Conservation (phyloP, 768 basidiomycete genomes). For the Auriscalpium microsporum region DNA sequence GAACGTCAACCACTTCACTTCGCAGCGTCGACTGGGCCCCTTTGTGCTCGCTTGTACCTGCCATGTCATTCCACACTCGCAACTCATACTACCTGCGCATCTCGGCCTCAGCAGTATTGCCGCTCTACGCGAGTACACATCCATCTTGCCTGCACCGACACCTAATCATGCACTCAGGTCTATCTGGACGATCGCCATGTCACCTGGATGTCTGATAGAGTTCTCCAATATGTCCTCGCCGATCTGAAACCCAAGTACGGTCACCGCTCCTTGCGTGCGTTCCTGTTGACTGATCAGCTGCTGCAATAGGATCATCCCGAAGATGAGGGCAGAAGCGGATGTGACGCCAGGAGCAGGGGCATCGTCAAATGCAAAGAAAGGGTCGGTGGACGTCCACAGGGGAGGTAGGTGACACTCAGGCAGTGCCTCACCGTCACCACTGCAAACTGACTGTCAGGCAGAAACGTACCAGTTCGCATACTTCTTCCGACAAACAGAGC, state of each 20-base stretch:
- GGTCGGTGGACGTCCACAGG: conserved; percentile 74
- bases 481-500: conserved; percentile 75
- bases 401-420: conserved; percentile 50
- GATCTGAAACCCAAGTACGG: conserved; percentile 67
- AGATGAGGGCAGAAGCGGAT: conserved; percentile 53
- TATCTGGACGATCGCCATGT: conserved; percentile 86
- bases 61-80: conserved; percentile 60
- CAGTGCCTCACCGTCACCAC: background rate
- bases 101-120: conserved; percentile 63
- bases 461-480: conserved; percentile 89
- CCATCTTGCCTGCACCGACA: conserved; percentile 3
- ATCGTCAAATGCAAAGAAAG: conserved; percentile 44
- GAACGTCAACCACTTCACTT: too few relatives aligned
- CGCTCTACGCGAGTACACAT: conserved; percentile 53
- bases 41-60: too few relatives aligned
- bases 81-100: conserved; percentile 82
- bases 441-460: conserved; percentile 21
- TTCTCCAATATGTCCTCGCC: conserved; percentile 72
- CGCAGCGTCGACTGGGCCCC: too few relatives aligned
- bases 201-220: conserved; percentile 82
- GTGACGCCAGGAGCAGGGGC: conserved; percentile 32
- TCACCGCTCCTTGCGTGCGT: conserved; percentile 1
- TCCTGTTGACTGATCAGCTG: background rate
- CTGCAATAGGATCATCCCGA: conserved; percentile 50
- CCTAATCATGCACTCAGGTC: conserved; percentile 32